These are phyloP conservation scores for Pseudogymnoascus sp. DNA, from an alignment of 2,329 filamentous ascomycete genomes.

Conservation along the genomic window DNA sequence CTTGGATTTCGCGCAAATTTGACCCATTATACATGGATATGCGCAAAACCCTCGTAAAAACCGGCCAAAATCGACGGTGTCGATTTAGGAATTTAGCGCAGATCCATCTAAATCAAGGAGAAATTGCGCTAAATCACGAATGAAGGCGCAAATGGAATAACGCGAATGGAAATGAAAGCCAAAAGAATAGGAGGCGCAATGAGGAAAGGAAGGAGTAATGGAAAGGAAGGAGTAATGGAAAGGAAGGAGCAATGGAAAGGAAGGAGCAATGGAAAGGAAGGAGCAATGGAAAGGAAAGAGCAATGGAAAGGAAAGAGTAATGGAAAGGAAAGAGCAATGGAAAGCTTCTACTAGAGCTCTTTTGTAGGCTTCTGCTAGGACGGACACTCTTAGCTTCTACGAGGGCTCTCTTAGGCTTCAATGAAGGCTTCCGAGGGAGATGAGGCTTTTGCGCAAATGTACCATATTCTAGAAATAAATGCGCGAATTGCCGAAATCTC, in stretches of 20 bases:
- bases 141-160: background rate
- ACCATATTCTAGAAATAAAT: too few relatives aligned
- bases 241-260: background rate
- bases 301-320: too few relatives aligned
- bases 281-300: background rate
- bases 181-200: too few relatives aligned
- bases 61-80: background rate
- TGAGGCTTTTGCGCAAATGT: background rate
- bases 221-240: too few relatives aligned
- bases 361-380: background rate
- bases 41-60: background rate
- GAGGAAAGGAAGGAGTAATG: too few relatives aligned
- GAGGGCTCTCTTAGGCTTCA: background rate
- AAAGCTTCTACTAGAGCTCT: background rate
- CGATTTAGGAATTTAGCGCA: background rate
- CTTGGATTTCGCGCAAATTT: background rate
- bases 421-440: background rate
- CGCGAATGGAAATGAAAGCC: background rate
- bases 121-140: background rate
- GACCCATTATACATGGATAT: background rate
- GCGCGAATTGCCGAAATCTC: too few relatives aligned
- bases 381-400: background rate
- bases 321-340: background rate
- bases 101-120: background rate
- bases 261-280: background rate